A percentile compares a stretch with the other conserved stretches of the same genome.
These are phyloP conservation scores for Sclerotinia spermophila DNA, from an alignment of 2,329 filamentous ascomycete genomes.

Conservation along the genomic window DNA sequence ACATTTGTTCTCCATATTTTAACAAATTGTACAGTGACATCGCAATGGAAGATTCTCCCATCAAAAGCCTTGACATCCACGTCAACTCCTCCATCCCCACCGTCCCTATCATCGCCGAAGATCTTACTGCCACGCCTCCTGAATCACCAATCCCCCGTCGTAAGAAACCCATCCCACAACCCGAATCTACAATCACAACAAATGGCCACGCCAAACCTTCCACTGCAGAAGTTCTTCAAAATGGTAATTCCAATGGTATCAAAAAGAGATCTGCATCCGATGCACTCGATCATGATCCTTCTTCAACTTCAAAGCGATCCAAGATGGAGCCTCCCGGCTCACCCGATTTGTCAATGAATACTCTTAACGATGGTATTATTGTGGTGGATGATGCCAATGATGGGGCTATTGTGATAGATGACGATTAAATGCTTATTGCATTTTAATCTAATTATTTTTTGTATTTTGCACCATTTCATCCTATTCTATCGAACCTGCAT, in stretches of 20 bases:
- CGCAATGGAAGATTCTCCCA: slow-evolving; percentile 48
- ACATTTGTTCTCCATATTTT: not conserved
- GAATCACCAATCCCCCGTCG: slow-evolving; percentile 32
- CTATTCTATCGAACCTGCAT: not conserved
- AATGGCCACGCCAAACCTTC: slow-evolving; percentile 21
- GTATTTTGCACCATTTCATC: not conserved
- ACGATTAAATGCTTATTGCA: slow-evolving; percentile 45
- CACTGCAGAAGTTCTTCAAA: not conserved
- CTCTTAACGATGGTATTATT: slow-evolving; percentile 34
- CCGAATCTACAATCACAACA: not conserved
- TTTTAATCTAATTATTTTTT: not conserved
- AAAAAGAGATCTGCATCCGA: slow-evolving; percentile 37
- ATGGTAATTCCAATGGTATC: slow-evolving; percentile 19
- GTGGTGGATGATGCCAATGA: slow-evolving; percentile 41
- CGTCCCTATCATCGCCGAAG: slow-evolving; percentile 26
- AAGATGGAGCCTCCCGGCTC: slow-evolving; percentile 31
- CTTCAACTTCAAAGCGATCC: slow-evolving; percentile 29
- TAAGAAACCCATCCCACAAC: slow-evolving; percentile 23
- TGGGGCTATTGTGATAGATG: slow-evolving; percentile 65
- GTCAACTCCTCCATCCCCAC: slow-evolving; percentile 25
- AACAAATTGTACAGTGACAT: slow-evolving; percentile 11
- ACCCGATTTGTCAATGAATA: slow-evolving; percentile 33
- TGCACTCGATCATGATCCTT: slow-evolving; percentile 24
- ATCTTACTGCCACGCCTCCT: slow-evolving; percentile 19
- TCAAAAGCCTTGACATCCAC: slow-evolving; percentile 42